phyloP scores from a whole-genome alignment of 2,329 filamentous ascomycete genomes.

The Raffaelea ambrosiae region DNA sequence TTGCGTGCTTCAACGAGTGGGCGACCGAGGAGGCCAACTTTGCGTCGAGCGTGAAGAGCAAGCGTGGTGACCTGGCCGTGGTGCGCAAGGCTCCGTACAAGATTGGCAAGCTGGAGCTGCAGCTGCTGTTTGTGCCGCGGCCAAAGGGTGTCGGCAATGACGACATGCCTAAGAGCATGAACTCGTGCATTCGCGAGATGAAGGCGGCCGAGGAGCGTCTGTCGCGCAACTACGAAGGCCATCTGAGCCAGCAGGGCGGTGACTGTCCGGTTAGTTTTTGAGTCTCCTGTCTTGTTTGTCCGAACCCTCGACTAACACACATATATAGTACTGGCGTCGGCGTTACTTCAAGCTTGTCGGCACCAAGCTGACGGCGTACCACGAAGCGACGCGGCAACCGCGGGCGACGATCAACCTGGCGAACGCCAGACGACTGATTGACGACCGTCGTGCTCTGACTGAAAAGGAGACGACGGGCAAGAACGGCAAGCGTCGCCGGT shows the following conservation, averaged over 20 bases:
- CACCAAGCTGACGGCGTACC: constrained; percentile 87
- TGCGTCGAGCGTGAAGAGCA: constrained; percentile 87
- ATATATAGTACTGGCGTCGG: constrained; percentile 83
- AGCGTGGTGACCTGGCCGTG: constrained; percentile 63
- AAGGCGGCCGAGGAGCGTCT: constrained; percentile 78
- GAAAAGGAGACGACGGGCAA: constrained; percentile 75
- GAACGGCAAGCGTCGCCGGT: constrained; percentile 74
- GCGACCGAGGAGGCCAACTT: constrained; percentile 74
- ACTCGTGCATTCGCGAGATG: constrained; percentile 87
- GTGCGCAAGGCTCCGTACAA: constrained; percentile 90
- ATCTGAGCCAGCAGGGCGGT: constrained; percentile 91
- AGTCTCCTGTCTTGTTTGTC: neutral
- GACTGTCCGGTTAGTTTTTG: constrained; percentile 78
- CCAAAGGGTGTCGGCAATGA: constrained; percentile 81
- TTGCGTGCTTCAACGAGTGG: constrained; percentile 98
- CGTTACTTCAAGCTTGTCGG: constrained; percentile 94
- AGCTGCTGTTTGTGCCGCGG: constrained; percentile 89
- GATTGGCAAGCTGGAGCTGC: constrained; percentile 87
- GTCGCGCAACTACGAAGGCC: constrained; percentile 74
- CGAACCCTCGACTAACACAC: constrained; percentile 19
- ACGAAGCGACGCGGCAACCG: constrained; percentile 90
- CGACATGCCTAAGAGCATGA: constrained; percentile 99
- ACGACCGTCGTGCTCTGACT: constrained; percentile 76
- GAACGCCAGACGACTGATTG: constrained; percentile 87
- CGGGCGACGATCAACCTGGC: constrained; percentile 94